phyloP scores from a whole-genome alignment of 495 filamentous ascomycete genomes.

The Aspergillus nanangensis region DNA sequence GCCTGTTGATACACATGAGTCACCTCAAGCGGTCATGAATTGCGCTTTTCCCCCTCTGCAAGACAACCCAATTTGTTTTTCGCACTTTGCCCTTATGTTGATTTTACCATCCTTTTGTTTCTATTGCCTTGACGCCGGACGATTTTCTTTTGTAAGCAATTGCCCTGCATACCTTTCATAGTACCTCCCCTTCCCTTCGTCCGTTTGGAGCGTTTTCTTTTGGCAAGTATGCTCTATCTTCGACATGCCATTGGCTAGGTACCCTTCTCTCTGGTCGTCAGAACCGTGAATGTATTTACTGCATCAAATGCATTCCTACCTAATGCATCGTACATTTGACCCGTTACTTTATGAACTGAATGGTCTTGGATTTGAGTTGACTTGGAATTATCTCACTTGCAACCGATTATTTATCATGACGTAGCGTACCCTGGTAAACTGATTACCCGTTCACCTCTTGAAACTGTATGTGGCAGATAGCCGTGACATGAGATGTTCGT shows the following conservation, averaged over 20 bases:
- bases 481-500: slow-evolving; percentile 73
- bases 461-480: slow-evolving; percentile 72
- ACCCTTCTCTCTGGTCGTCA: slow-evolving; percentile 7
- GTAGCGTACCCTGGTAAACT: too few relatives aligned
- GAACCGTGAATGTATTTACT: slow-evolving; percentile 8
- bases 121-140: slow-evolving; percentile 20
- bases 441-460: too few relatives aligned
- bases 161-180: slow-evolving; percentile 17
- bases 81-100: slow-evolving; percentile 11
- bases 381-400: too few relatives aligned
- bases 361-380: too few relatives aligned
- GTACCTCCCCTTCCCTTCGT: background rate
- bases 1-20: slow-evolving; percentile 23
- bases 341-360: too few relatives aligned
- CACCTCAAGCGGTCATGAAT: slow-evolving; percentile 27
- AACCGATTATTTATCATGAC: too few relatives aligned
- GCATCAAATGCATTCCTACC: slow-evolving; percentile 16
- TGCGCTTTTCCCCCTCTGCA: background rate
- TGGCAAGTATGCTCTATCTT: slow-evolving; percentile 10
- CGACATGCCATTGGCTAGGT: slow-evolving; percentile 6
- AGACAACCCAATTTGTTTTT: slow-evolving; percentile 14
- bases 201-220: slow-evolving; percentile 7
- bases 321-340: too few relatives aligned
- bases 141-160: slow-evolving; percentile 32
- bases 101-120: slow-evolving; percentile 6